These are phyloP conservation scores for Pseudoturritis turrita DNA, from an alignment of 345 rosid species.

Conservation along the genomic window DNA sequence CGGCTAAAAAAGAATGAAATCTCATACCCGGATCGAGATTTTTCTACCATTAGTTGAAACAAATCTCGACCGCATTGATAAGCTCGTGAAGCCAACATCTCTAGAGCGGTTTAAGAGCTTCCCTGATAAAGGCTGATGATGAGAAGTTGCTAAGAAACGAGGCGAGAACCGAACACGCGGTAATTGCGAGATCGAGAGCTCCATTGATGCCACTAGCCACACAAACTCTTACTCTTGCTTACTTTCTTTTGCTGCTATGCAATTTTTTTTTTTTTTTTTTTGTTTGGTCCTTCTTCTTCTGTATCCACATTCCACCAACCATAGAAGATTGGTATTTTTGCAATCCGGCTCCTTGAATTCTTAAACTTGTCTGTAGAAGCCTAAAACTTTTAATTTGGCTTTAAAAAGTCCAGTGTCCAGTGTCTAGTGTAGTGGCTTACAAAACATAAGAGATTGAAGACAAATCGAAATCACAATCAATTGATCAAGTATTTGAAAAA, in stretches of 20 bases:
- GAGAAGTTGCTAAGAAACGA: slow-evolving; percentile 21
- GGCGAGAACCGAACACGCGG: slow-evolving; percentile 20
- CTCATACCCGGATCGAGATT: slow-evolving; percentile 28
- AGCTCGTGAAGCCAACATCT: slow-evolving; percentile 22
- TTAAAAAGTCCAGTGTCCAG: neutral
- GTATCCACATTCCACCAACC: neutral
- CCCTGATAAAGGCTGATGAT: slow-evolving; percentile 18
- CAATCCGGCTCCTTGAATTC: neutral
- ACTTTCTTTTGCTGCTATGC: neutral
- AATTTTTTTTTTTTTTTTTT: no score
- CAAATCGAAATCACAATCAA: neutral
- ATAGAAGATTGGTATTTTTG: neutral
- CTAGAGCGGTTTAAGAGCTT: neutral
- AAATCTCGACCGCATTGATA: slow-evolving; percentile 32
- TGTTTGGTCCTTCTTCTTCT: neutral
- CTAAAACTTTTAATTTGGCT: neutral
- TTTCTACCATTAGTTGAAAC: slow-evolving; percentile 23
- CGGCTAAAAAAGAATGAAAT: neutral
- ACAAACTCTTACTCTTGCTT: slow-evolving; percentile 30
- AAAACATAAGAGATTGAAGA: neutral
- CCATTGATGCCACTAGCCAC: slow-evolving; percentile 35
- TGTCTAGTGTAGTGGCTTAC: no score
- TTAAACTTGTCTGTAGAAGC: neutral
- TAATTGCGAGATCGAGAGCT: slow-evolving; percentile 32
- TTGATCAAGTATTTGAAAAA: neutral